Conservation (phyloP, 768 basidiomycete genomes). For the Pulveroboletus frians region DNA sequence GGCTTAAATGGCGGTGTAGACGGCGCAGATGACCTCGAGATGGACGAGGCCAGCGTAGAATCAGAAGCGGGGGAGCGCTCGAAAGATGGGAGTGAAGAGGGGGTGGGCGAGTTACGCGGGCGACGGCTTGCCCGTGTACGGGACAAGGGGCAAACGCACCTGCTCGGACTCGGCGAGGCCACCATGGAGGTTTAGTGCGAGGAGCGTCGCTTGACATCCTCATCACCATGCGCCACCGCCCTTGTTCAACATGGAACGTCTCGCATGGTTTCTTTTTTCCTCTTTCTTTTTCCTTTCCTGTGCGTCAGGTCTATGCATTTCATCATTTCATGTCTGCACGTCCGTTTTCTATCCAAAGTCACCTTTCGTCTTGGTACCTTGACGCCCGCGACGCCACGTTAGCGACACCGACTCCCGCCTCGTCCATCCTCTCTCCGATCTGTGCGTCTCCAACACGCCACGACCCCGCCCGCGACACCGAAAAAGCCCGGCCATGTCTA, state of each 20-base stretch:
- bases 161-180: constrained; percentile 5
- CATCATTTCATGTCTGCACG: not conserved
- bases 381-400: not conserved
- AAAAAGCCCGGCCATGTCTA: too few species aligned
- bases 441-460: too few species aligned
- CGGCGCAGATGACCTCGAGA: constrained; percentile 16
- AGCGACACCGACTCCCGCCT: constrained; percentile 2
- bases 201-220: too few species aligned
- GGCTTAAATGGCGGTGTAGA: not conserved
- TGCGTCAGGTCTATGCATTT: not conserved
- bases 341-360: not conserved
- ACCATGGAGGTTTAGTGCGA: constrained; percentile 15
- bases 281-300: not conserved
- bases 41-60: constrained; percentile 9
- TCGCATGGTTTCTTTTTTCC: not conserved
- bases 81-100: not conserved
- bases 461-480: too few species aligned
- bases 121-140: constrained; percentile 17
- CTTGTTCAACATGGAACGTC: not conserved
- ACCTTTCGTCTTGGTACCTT: not conserved
- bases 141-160: constrained; percentile 12
- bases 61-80: constrained; percentile 3
- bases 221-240: not conserved
- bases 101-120: constrained; percentile 10
- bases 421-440: not conserved